Base-by-base conservation (phyloP, 225 moss, liverwort and hornwort species). In the Physcomitrium patens region DNA sequence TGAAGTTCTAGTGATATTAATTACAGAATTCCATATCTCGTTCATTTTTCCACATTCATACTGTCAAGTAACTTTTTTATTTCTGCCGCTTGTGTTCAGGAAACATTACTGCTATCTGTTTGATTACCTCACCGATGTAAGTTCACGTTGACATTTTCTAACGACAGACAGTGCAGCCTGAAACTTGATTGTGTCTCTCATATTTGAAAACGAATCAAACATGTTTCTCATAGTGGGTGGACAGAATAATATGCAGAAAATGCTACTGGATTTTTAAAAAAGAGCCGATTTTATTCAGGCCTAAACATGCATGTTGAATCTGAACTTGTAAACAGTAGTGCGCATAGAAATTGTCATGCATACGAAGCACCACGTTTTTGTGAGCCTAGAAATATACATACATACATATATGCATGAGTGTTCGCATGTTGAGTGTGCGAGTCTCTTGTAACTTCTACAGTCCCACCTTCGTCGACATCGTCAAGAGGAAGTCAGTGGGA, bases 61-160 rank as follows among this genome's bases (percentile, higher is more conserved):
- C 14, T 49, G 49, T 4, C 31, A 7, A 37, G 5, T 37, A 37
- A 37, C 31, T 37, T 3, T 37, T 37, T 37, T 37, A 2, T 17
- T 11, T 55, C 22, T 11, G 26, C 49, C 20, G 71, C 13, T 65
- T 44, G 1, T 66, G 70, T 45, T 31, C 85, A 85, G 85, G 85
- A 53, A 85, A 85, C 58, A 85, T 85, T 42, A 82, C 85, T 43
- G 79, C 85, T 45, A 85, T 85, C 50, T 81, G 78, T 65, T 76
- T 85, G 71, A 82, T 85, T 54, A 19, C 78, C 9, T 85, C 85
- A 3, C 85, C 85, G 23, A 75, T 81, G 85, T 85, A 74, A 81
- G 85, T 73, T 16, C 31, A 37, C 31, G 4, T 37, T 7, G 7
- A 37, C 7, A 37, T 37, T 37, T 37, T 4, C 31, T 37, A 7